Base-by-base conservation (phyloP, 2,329 filamentous ascomycete genomes). In the Seiridium cupressi region DNA sequence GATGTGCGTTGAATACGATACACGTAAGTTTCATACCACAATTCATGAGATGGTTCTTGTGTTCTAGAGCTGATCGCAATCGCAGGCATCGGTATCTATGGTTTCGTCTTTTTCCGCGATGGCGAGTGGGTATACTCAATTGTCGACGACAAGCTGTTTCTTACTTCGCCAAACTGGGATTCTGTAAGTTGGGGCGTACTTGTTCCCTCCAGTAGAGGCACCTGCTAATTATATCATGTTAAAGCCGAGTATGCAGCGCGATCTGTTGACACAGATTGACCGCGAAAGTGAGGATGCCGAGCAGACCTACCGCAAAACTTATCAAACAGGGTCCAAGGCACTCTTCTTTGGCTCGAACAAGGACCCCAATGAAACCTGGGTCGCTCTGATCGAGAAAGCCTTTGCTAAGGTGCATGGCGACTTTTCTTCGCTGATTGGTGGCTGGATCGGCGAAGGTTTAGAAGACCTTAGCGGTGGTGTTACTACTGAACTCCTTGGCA, bases 111-210 rank as follows among this genome's bases (percentile, higher is more conserved):
- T 71, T 91, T 90, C 71, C 81, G 92, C 71, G 92, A 96, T 69
- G 92, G 92, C 57, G 91, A 95, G 74, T 97, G 92, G 93, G 90
- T 94, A 60, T 92, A 93, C 67, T 93, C 91, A 60, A 93, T 97
- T 63, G 87, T 97, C 61, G 93, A 97, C 70, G 93, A 97, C 74
- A 96, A 96, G 75, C 81, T 97, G 3, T 96, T 91, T 72, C 83
- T 96, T 18, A 91, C 89, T 61, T 91, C 90, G 1, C 89, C 91
- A 4, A 89, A 90, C 69, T 96, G 92, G 78, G 91, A 96, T 65
- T 90, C 91, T 2, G 18, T 26, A 26, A 26, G 18, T 26, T 40
- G 59, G 57, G 55, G 31, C 47, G 44, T 13, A 5, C 9, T 7
- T 5, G 38, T 1, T 2, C 4, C 2, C 31, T 36, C 3, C 10